Percentiles rank a stretch among this genome's conserved stretches.
phyloP scores from a whole-genome alignment of 176 grass and related monocot species.

The Eragrostis nindensis region DNA sequence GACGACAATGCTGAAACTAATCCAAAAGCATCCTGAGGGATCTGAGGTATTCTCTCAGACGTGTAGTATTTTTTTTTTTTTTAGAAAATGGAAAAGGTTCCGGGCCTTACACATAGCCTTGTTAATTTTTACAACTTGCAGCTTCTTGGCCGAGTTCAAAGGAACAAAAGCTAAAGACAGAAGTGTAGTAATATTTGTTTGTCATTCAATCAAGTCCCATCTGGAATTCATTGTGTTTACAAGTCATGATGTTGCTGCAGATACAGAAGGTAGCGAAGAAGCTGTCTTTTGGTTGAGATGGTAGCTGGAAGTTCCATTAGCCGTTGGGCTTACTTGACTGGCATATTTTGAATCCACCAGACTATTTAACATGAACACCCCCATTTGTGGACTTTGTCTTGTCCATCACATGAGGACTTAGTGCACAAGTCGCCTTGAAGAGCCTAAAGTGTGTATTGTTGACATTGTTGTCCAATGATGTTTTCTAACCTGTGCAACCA shows the following conservation, averaged over 20 bases:
- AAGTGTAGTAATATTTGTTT: background rate
- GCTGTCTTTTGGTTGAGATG: slow-evolving; percentile 8
- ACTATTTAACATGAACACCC: background rate
- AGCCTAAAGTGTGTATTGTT: slow-evolving; percentile 22
- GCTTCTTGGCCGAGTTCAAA: no score
- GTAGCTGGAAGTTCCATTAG: slow-evolving; percentile 13
- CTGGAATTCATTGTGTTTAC: background rate
- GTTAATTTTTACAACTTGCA: no score
- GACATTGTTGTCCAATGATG: background rate
- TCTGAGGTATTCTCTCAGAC: slow-evolving; percentile 46
- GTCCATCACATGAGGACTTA: background rate
- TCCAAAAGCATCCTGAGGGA: slow-evolving; percentile 27
- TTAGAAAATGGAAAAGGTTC: no score
- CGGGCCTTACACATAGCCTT: no score
- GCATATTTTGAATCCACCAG: background rate
- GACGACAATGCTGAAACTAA: slow-evolving; percentile 49
- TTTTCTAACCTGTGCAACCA: background rate
- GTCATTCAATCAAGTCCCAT: background rate
- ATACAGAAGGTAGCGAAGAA: slow-evolving; percentile 18
- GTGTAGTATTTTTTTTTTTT: no score
- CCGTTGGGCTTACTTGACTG: slow-evolving; percentile 12
- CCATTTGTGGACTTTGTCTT: background rate
- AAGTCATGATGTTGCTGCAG: slow-evolving; percentile 10
- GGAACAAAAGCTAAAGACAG: no score
- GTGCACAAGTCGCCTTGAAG: background rate